These are phyloP conservation scores for Cryptococcus hybrid DNA, from an alignment of 1,284 basidiomycete species.

Conservation along the genomic window DNA sequence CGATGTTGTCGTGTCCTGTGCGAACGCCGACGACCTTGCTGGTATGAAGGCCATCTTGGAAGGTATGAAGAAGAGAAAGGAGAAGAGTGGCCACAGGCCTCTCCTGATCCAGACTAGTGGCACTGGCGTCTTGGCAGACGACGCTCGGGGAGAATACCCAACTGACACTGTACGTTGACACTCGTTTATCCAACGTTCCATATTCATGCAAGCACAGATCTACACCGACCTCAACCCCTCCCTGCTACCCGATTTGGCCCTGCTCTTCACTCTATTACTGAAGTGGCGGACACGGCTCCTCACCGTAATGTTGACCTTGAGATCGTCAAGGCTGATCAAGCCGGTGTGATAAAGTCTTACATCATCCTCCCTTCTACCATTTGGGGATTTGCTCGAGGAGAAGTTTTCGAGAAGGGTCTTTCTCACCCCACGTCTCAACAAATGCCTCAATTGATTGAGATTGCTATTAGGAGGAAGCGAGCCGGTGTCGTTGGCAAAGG, in stretches of 20 bases:
- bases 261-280: conserved; percentile 38
- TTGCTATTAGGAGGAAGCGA: conserved; percentile 39
- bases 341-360: conserved; percentile 41
- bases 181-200: too few relatives aligned
- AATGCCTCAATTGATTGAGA: conserved; percentile 40
- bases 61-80: conserved; percentile 42
- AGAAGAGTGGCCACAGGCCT: conserved; percentile 33
- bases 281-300: conserved; percentile 22
- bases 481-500: conserved; percentile 47
- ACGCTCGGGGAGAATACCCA: conserved; percentile 28
- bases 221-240: conserved; percentile 39
- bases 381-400: conserved; percentile 43
- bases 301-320: conserved; percentile 42
- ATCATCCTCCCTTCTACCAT: conserved; percentile 50
- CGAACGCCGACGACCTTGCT: conserved; percentile 44
- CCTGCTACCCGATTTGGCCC: conserved; percentile 24
- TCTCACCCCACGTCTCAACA: conserved; percentile 39
- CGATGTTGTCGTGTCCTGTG: conserved; percentile 45
- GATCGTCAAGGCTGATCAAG: conserved; percentile 43
- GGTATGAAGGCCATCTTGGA: conserved; percentile 40
- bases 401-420: conserved; percentile 37
- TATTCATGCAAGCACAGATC: conserved; percentile 13
- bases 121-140: conserved; percentile 44
- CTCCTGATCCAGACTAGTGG: conserved; percentile 50
- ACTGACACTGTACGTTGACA: conserved; percentile 20